Conservation (phyloP, 2,329 filamentous ascomycete genomes). For the Coniochaeta sp. region DNA sequence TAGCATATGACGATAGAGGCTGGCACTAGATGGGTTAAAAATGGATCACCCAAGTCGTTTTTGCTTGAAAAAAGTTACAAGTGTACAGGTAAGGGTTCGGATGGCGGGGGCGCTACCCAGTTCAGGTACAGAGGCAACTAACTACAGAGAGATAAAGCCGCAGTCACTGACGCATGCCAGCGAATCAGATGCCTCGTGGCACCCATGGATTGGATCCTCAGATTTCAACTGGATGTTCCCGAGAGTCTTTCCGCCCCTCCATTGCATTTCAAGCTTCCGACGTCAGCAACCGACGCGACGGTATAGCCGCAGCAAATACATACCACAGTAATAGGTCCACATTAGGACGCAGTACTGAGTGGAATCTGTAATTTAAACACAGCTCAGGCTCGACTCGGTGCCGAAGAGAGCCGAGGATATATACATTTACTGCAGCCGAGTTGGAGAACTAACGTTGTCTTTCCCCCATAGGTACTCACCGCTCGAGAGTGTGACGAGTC, state of each 20-base stretch:
- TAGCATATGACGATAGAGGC: background rate
- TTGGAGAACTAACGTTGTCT: too few species aligned
- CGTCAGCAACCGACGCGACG: too few species aligned
- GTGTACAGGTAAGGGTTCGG: background rate
- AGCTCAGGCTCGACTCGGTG: too few species aligned
- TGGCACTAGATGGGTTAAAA: background rate
- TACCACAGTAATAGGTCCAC: too few species aligned
- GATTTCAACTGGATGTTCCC: background rate
- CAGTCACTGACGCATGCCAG: background rate
- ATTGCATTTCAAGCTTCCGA: background rate
- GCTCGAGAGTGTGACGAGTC: background rate
- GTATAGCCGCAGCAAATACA: too few species aligned
- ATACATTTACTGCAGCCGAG: too few species aligned
- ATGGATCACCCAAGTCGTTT: background rate
- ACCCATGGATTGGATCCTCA: background rate
- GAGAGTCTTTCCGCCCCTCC: background rate
- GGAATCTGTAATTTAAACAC: too few species aligned
- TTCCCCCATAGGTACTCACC: too few species aligned
- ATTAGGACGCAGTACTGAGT: too few species aligned
- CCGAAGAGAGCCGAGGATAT: too few species aligned
- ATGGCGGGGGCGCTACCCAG: background rate
- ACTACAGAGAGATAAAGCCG: background rate
- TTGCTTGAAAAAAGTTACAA: too few species aligned
- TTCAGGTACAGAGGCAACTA: too few species aligned
- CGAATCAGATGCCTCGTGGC: background rate